Base-by-base conservation (phyloP, 1,284 basidiomycete genomes). In the Serendipita sp. region DNA sequence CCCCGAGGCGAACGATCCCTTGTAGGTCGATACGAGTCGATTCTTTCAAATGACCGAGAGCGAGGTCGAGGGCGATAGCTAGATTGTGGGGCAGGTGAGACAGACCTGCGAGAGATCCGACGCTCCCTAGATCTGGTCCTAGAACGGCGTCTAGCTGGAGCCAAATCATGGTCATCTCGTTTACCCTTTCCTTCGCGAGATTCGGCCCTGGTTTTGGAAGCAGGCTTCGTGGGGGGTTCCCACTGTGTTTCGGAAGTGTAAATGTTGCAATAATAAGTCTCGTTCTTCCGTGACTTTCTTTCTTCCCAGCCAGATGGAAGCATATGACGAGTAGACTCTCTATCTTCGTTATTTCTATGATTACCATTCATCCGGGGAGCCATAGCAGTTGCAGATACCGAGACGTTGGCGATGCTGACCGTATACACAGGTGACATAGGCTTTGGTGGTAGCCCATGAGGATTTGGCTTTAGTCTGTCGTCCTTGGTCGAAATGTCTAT, bases 121-220 rank as follows among this genome's bases (percentile, higher is more conserved):
- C 34, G 53, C 32, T 58, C 53, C n/a, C 53, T 58, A 10, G 53
- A 58, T 58, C 53, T 58, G 22, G 53, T 26, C 38, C 38, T 41
- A 41, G 38, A 41, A 41, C 38, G 38, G 3, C 53, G 53, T 32
- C 53, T 30, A n/a, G 53, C 22, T n/a, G 29, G 15, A n/a, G 12
- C 53, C 17, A n/a, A 30, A 30, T 35, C 34, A 32, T 34, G 10
- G 12, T 32, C 53, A 4, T 32, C 29, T 58, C 45, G 45, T 29
- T 49, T 49, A 29, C 45, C 29, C 45, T 49, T 29, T 49, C 45
- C n/a, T n/a, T 58, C 53, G 34, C 29, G 53, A n/a, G 53, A 58
- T 12, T 58, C 53, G 32, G 26, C 15, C 15, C 53, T 22, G 29
- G 53, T 6, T 8, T n/a, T 30, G 53, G 8, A 26, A n/a, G 32